These are phyloP conservation scores for Waltergamsia citrina DNA, from an alignment of 2,329 filamentous ascomycete species.

Conservation along the genomic window DNA sequence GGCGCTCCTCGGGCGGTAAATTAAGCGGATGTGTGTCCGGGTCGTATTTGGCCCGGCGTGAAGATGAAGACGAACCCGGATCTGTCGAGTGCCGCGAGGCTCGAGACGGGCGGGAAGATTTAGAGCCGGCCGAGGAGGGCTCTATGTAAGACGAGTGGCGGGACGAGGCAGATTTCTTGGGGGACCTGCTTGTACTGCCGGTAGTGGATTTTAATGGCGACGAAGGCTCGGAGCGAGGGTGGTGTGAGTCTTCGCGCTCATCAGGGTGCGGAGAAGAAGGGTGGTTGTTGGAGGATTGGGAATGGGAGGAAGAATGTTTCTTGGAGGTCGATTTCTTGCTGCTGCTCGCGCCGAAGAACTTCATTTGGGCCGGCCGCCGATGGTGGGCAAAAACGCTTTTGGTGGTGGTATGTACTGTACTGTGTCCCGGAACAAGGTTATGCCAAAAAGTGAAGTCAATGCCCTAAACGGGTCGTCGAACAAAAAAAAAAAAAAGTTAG, in stretches of 20 bases:
- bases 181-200: slow-evolving; percentile 7
- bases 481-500: background rate
- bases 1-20: slow-evolving; percentile 74
- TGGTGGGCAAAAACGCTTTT: too few species aligned
- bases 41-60: slow-evolving; percentile 47
- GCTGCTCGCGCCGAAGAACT: slow-evolving; percentile 35
- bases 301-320: slow-evolving; percentile 29
- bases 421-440: slow-evolving; percentile 28
- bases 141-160: slow-evolving; percentile 18
- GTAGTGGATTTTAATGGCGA: slow-evolving; percentile 23
- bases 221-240: slow-evolving; percentile 22
- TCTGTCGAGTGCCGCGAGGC: slow-evolving; percentile 40
- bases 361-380: slow-evolving; percentile 30
- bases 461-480: slow-evolving; percentile 2
- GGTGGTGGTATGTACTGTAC: too few species aligned
- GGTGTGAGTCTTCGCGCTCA: slow-evolving; percentile 20
- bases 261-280: slow-evolving; percentile 22
- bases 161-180: slow-evolving; percentile 18
- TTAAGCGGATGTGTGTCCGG: slow-evolving; percentile 80
- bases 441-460: slow-evolving; percentile 12
- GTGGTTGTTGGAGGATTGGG: slow-evolving; percentile 2
- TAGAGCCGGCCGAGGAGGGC: slow-evolving; percentile 15
- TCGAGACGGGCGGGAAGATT: slow-evolving; percentile 26
- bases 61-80: slow-evolving; percentile 28
- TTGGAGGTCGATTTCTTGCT: slow-evolving; percentile 32